Evolutionary conservation across 768 basidiomycete genomes (phyloP).

Genomic region (Termitomyces sp.): DNA sequence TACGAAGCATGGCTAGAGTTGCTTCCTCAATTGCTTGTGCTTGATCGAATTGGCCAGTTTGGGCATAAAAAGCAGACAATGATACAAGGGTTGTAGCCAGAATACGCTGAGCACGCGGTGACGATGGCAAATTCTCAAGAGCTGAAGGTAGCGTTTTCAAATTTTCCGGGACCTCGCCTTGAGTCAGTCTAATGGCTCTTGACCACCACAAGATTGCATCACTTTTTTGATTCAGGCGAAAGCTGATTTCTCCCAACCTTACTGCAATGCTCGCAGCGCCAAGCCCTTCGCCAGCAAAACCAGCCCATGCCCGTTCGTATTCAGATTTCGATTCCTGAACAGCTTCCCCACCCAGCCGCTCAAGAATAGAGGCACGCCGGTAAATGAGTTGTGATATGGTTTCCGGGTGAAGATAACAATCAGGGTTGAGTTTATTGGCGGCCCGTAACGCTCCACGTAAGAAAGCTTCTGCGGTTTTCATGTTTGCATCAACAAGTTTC

Average conservation of each 20-base stretch:
- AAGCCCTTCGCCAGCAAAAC: constrained; percentile 29
- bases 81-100: constrained; percentile 59
- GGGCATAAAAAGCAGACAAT: constrained; percentile 66
- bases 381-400: constrained; percentile 51
- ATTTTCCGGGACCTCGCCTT: constrained; percentile 21
- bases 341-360: constrained; percentile 51
- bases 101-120: constrained; percentile 60
- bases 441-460: constrained; percentile 43
- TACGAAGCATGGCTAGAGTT: constrained; percentile 48
- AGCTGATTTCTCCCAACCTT: constrained; percentile 64
- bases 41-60: constrained; percentile 44
- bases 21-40: constrained; percentile 55
- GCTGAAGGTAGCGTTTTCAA: constrained; percentile 19
- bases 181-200: constrained; percentile 44
- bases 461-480: constrained; percentile 49
- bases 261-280: constrained; percentile 51
- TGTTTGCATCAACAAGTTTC: constrained; percentile 46
- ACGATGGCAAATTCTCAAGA: constrained; percentile 38
- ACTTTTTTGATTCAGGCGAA: constrained; percentile 43
- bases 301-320: constrained; percentile 55
- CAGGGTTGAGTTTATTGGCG: constrained; percentile 32
- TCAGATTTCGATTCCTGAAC: constrained; percentile 48
- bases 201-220: constrained; percentile 69
- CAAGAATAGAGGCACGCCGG: constrained; percentile 51
- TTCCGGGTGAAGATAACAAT: constrained; percentile 38